Evolutionary conservation across 345 rosid genomes (phyloP), one percentile per base, ranked within the genome.

Genomic region (Iberis pinnata): DNA sequence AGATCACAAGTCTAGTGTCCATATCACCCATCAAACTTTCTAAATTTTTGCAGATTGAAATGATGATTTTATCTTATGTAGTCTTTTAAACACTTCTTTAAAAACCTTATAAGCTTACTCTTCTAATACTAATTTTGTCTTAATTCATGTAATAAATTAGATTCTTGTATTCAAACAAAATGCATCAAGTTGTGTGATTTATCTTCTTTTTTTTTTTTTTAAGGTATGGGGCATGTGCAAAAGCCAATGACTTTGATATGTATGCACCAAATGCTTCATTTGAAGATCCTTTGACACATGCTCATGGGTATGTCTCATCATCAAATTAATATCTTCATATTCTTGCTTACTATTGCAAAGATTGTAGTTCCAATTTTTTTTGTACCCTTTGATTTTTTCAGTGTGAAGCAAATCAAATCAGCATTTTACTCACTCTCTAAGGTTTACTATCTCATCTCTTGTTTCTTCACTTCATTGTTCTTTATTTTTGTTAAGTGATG

Each of bases 211-310:
- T 22, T 22, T 49, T 2, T 29, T 63, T 43, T 24, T 53, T 66
- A 74, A 81, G 95, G 68, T 89, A 89, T 58, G 95, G 79, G 24
- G 54, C 89, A 19, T 25, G 64, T 49, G 84, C 95, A 42, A 77
- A 78, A 18, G 18, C 95, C 7, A 51, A 9, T 0, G 97, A 89
- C 43, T 89, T 86, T 4, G 78, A 89, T 55, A 89, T 89, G 58
- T 89, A 89, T 59, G 84, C 84, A 12, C 77, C 63, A 25, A 18
- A 80, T 69, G 95, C 97, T 66, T 74, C 97, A 20, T 89, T 86
- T 70, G 95, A 89, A 68, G 97, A 89, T 52, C 95, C 97, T n/a
- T 81, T 89, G 20, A 89, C 86, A 73, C 73, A 78, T 77, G 90
- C 97, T 43, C 78, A 59, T 3, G 97, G 97, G 95, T 89, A 68